Percentiles rank a stretch among this genome's conserved stretches.
Conservation (phyloP, 495 filamentous ascomycete species). For the Hypomontagnella monticulosa region DNA sequence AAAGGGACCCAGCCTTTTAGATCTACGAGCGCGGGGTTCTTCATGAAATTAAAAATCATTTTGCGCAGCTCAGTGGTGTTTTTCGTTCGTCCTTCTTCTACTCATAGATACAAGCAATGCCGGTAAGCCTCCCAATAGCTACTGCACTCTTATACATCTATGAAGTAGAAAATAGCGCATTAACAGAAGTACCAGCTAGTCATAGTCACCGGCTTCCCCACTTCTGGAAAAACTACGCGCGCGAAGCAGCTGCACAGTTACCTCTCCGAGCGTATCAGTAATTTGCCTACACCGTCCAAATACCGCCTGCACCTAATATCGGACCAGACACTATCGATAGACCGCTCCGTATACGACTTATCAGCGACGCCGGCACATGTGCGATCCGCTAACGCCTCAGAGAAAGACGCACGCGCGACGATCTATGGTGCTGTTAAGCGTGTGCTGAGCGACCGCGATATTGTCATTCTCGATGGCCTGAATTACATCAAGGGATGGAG, state of each 20-base stretch:
- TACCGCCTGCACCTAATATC: constrained; percentile 74
- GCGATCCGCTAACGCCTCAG: constrained; percentile 67
- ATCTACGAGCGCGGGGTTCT: no score
- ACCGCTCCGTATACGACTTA: constrained; percentile 70
- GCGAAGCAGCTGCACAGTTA: constrained; percentile 77
- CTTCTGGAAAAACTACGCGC: constrained; percentile 91
- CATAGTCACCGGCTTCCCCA: constrained; percentile 90
- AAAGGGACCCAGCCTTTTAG: no score
- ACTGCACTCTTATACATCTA: no score
- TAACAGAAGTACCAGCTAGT: constrained; percentile 71
- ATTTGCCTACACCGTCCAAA: constrained; percentile 46
- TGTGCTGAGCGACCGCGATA: constrained; percentile 75
- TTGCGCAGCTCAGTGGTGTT: no score
- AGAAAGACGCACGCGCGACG: constrained; percentile 92
- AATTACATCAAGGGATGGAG: constrained; percentile 99
- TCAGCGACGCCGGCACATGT: constrained; percentile 58
- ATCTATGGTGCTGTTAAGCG: constrained; percentile 88
- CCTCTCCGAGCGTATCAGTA: constrained; percentile 66
- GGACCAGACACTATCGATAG: constrained; percentile 70
- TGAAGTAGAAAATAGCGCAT: no score
- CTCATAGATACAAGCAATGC: constrained; percentile 5
- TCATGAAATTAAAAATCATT: no score
- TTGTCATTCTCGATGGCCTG: constrained; percentile 88
- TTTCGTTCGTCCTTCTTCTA: background rate
- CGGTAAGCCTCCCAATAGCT: constrained; percentile 4